phyloP scores from a whole-genome alignment of 176 grass and related monocot genomes.

The Ananas comosus region DNA sequence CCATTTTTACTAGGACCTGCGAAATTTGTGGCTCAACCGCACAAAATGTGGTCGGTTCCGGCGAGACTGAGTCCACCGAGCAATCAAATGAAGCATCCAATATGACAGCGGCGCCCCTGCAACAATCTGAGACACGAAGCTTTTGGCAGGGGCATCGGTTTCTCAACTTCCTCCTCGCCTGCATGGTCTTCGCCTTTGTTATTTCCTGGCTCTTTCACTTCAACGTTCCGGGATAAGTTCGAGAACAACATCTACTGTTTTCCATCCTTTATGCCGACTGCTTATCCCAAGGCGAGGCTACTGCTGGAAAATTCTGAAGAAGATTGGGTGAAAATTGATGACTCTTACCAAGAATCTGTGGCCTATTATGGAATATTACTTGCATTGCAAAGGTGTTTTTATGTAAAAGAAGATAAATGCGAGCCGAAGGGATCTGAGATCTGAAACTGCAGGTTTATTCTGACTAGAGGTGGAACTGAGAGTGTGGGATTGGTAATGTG shows the following conservation, averaged over 20 bases:
- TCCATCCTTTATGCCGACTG: not conserved
- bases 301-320: too few species aligned
- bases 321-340: too few species aligned
- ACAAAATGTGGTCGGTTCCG: conserved; percentile 67
- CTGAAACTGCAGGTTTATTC: not conserved
- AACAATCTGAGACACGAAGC: conserved; percentile 23
- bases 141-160: conserved; percentile 17
- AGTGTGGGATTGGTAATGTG: not conserved
- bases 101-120: conserved; percentile 4
- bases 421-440: not conserved
- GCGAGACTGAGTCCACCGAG: conserved; percentile 62
- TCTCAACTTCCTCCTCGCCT: conserved; percentile 14
- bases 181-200: conserved; percentile 16
- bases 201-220: conserved; percentile 19
- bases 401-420: too few species aligned
- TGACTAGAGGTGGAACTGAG: not conserved
- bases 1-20: conserved; percentile 48
- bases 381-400: too few species aligned
- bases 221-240: conserved; percentile 9
- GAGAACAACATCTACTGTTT: not conserved
- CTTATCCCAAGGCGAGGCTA: too few species aligned
- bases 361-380: too few species aligned
- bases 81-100: conserved; percentile 68
- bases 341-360: too few species aligned
- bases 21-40: conserved; percentile 83